Base-by-base conservation (phyloP, 2,329 filamentous ascomycete genomes). In the Alternaria longipes region DNA sequence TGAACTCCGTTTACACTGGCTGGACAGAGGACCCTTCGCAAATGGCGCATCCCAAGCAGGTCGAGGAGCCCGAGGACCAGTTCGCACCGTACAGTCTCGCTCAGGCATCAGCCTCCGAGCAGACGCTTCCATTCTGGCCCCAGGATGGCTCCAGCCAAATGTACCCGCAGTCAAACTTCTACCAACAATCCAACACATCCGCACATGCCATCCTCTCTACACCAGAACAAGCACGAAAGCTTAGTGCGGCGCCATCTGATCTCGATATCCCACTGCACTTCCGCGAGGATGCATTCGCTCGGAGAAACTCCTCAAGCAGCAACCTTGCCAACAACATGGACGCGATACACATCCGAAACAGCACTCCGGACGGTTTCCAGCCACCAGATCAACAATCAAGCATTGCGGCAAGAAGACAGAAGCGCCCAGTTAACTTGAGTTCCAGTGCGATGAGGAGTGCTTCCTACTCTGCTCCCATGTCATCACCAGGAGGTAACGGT, bases 321-420 rank as follows among this genome's bases (percentile, higher is more conserved):
- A 79, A 76, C 30, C 66, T 81, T 18, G 75, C 78, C n/a, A 71
- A 72, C 50, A 79, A 77, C 30, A 78, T 80, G 61, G 74, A 78
- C 49, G 74, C 74, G 16, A 77, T 80, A 18, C 74, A 77, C 34
- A 79, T 81, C 20, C 74, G 78, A 42, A 75, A 73, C 26, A 65
- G 65, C 32, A 72, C 74, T 20, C 71, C 72, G 14, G 74, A 78
- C 18, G 74, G 67, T 1, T 79, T 79, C 63, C 74, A 74, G 73
- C 78, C 79, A 68, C 70, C 78, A 59, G 62, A 64, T 42, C 75
- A 79, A 45, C 78, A 80, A 8, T 76, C 79, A 2, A 80, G 75
- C 61, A 79, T 82, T 60, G 81, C 80, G 30, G 74, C 77, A 7
- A 72, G 81, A 22, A 69, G 81, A 50, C 80, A 81, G 45, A 76